Base-by-base conservation (phyloP, 2,329 filamentous ascomycete species). In the Aspergillus hortae region DNA sequence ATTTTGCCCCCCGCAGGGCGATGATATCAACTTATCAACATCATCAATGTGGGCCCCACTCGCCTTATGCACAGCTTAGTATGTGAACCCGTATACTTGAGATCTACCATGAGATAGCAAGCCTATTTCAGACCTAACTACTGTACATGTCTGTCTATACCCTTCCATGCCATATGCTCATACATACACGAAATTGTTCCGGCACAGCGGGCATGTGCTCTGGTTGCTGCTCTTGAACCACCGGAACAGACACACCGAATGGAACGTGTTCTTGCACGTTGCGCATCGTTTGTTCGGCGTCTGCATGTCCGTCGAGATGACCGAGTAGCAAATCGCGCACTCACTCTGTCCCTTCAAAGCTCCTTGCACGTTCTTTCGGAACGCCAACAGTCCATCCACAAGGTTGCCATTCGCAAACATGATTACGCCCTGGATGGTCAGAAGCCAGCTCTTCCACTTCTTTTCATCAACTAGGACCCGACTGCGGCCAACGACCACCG, bases 151-250 rank as follows among this genome's bases (percentile, higher is more conserved):
- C 49, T 54, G 19, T 42, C 40, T 21, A 42, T 19, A 42, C 15
- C 5, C 35, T 17, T 23, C 3, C 35, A 17, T 38, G 14, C 35
- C 10, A 38, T n/a, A n/a, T 17, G 19, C 40, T 42, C 40, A 61
- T 42, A 62, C 56, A 49, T 59, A 59, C 19, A 51, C 81, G 69
- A 96, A 96, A 19, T 88, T 86, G 68, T 95, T 96, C 62, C 94
- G 81, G 73, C 94, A 99, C 58, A 99, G 77, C 44, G 94, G 94
- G 72, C 94, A 99, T 45, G 88, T 92, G 64, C 89, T 94, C 65
- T 90, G 87, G 71, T 90, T 95, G 68, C 91, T 96, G 62, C 82
- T 92, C 79, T 90, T 89, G 78, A 99, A 97, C 94, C 94, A 99
- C 74, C 92, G 92, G 77, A 90, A 96, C 73, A 99, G 73, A 74